Conservation (phyloP, 2,329 filamentous ascomycete genomes). For the Sphaerulina vaccinii region DNA sequence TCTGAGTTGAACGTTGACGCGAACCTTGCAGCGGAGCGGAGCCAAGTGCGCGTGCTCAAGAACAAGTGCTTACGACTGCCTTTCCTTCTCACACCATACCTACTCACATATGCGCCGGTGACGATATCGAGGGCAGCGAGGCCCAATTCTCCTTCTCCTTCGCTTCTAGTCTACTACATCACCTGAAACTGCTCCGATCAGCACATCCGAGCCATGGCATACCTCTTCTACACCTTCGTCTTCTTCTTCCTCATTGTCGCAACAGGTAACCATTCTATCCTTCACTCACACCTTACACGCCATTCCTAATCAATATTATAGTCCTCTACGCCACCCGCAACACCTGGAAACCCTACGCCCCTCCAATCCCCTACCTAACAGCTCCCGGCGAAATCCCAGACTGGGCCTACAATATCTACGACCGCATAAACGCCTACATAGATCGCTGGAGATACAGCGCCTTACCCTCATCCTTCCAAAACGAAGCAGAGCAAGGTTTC, state of each 20-base stretch:
- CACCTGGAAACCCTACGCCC: conserved; percentile 71
- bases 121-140: conserved; percentile 10
- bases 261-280: conserved; percentile 55
- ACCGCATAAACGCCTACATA: conserved; percentile 41
- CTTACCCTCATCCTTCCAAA: conserved; percentile 70
- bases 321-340: conserved; percentile 77
- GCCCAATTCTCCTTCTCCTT: conserved; percentile 6
- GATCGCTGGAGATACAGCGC: conserved; percentile 65
- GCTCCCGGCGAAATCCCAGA: conserved; percentile 50
- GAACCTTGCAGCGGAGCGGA: too few species aligned
- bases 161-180: conserved; percentile 1
- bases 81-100: background rate
- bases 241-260: conserved; percentile 69
- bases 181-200: too few species aligned
- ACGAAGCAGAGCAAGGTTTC: conserved; percentile 84
- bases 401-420: conserved; percentile 53
- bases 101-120: conserved; percentile 11
- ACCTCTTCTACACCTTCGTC: conserved; percentile 75
- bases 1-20: too few species aligned
- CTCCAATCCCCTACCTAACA: conserved; percentile 54
- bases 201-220: conserved; percentile 59
- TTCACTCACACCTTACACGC: conserved; percentile 7
- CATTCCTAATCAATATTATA: conserved; percentile 36
- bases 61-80: too few species aligned
- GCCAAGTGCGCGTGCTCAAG: too few species aligned